phyloP scores from a whole-genome alignment of 2,329 filamentous ascomycete genomes.

The Fusarium denticulatum region DNA sequence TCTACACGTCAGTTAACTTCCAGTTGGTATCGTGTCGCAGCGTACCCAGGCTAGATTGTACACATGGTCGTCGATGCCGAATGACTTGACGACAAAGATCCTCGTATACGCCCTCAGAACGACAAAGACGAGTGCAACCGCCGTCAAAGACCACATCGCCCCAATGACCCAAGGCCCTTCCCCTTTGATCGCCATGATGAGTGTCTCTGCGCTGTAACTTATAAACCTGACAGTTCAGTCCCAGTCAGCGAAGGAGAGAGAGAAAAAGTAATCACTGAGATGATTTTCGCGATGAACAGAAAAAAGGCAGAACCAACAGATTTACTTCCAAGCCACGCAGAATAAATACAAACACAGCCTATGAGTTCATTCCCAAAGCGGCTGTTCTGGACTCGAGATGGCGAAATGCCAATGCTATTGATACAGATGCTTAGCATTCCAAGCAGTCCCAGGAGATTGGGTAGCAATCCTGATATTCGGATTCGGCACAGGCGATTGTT shows the following conservation, averaged over 20 bases:
- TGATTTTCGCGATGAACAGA: not conserved
- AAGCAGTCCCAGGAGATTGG: not conserved
- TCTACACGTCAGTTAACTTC: not conserved
- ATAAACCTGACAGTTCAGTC: not conserved
- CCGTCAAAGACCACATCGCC: slow-evolving; percentile 45
- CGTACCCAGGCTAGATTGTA: slow-evolving; percentile 42
- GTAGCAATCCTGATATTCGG: not conserved
- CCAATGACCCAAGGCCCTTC: slow-evolving; percentile 32
- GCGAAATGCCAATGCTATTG: not conserved
- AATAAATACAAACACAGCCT: not conserved
- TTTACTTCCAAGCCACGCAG: not conserved
- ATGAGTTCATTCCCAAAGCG: not conserved
- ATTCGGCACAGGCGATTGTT: not conserved
- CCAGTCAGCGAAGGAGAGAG: not conserved
- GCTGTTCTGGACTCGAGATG: not conserved
- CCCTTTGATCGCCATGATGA: slow-evolving; percentile 27
- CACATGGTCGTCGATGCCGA: slow-evolving; percentile 50
- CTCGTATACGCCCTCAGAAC: slow-evolving; percentile 51
- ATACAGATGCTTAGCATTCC: not conserved
- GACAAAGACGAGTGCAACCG: slow-evolving; percentile 45
- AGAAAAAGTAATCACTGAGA: not conserved
- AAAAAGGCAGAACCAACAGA: not conserved
- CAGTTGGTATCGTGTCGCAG: not conserved
- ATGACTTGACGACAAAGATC: slow-evolving; percentile 41
- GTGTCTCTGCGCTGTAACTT: not conserved